These are phyloP conservation scores for Malassezia sp. DNA, from an alignment of 1,284 basidiomycete genomes.

Conservation along the genomic window DNA sequence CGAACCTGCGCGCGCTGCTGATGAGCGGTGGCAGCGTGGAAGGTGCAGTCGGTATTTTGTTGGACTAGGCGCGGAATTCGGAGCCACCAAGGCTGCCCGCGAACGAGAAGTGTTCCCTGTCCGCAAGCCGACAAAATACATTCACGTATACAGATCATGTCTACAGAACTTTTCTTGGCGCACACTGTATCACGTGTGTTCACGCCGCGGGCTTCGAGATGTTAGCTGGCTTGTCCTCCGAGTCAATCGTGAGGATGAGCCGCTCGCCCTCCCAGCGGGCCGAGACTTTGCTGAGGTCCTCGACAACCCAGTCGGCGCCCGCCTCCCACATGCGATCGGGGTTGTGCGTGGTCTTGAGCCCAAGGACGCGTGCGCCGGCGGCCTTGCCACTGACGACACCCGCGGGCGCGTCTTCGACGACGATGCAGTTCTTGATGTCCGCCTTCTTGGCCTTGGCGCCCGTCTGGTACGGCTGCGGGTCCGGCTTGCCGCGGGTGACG, in stretches of 20 bases:
- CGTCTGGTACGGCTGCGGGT: conserved; percentile 41
- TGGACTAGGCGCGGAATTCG: conserved; percentile 18
- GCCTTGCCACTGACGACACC: conserved; percentile 34
- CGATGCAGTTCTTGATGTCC: conserved; percentile 32
- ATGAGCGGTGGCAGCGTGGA: conserved; percentile 39
- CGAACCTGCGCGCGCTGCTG: conserved; percentile 36
- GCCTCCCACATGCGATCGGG: conserved; percentile 31
- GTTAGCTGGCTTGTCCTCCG: conserved; percentile 22
- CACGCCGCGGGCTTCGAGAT: no score
- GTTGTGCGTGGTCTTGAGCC: conserved; percentile 36
- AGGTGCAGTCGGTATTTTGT: conserved; percentile 31
- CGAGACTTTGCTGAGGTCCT: conserved; percentile 32
- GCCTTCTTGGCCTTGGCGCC: conserved; percentile 27
- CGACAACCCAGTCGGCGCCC: conserved; percentile 37
- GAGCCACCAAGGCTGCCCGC: no score
- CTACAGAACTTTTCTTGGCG: no score
- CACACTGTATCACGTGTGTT: no score
- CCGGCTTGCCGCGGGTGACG: conserved; percentile 37
- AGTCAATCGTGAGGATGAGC: conserved; percentile 29
- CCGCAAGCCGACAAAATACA: no score
- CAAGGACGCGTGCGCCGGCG: conserved; percentile 39
- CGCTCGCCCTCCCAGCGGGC: conserved; percentile 35
- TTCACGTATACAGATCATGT: no score
- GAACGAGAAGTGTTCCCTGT: no score
- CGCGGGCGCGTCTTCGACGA: conserved; percentile 44